These are phyloP conservation scores for Rosa lucieae DNA, from an alignment of 306 rosid species.

Conservation along the genomic window DNA sequence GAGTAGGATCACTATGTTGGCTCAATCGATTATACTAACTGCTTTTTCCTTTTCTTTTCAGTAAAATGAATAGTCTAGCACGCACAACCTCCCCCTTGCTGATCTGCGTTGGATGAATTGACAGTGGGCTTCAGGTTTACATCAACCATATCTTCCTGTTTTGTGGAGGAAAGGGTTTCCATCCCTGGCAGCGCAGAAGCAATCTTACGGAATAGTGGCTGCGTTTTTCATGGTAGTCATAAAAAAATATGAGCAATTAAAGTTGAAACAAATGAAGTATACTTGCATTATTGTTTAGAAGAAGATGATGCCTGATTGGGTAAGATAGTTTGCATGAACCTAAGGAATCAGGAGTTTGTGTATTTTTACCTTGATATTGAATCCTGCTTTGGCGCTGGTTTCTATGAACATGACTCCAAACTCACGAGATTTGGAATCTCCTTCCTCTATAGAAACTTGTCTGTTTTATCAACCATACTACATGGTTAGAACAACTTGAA, in stretches of 20 bases:
- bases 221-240: slow-evolving; percentile 35
- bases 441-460: slow-evolving; percentile 95
- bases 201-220: slow-evolving; percentile 97
- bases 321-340: background rate
- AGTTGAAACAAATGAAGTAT: slow-evolving; percentile 8
- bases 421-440: slow-evolving; percentile 90
- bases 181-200: slow-evolving; percentile 99
- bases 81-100: slow-evolving; percentile 92
- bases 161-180: slow-evolving; percentile 94
- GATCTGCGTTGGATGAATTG: slow-evolving; percentile 71
- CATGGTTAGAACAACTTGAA: slow-evolving; percentile 17
- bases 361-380: slow-evolving; percentile 83
- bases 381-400: slow-evolving; percentile 98
- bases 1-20: background rate
- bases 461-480: slow-evolving; percentile 46
- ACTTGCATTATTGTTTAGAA: background rate
- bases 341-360: background rate
- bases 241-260: slow-evolving; percentile 13
- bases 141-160: slow-evolving; percentile 97
- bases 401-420: slow-evolving; percentile 88
- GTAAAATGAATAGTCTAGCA: slow-evolving; percentile 61
- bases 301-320: background rate
- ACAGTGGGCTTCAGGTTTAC: slow-evolving; percentile 82
- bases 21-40: slow-evolving; percentile 20
- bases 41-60: slow-evolving; percentile 16